These are phyloP conservation scores for Tolypocladium ovalisporum DNA, from an alignment of 2,329 filamentous ascomycete genomes.

Conservation along the genomic window DNA sequence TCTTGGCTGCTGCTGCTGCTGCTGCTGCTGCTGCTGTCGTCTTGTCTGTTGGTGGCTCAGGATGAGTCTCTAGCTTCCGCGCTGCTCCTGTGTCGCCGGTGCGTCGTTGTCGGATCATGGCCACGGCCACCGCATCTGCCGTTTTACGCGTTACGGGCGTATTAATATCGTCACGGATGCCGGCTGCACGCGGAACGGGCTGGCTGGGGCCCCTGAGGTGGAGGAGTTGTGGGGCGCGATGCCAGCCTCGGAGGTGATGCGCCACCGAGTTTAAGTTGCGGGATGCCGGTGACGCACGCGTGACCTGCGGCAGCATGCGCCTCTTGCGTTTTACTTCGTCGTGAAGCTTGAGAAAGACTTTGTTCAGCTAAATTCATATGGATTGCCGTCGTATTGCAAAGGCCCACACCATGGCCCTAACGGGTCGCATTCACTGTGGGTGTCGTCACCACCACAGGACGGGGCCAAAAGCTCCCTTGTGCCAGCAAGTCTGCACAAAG, in stretches of 20 bases:
- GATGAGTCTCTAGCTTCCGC: neutral
- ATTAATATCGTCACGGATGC: neutral
- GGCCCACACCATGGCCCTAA: neutral
- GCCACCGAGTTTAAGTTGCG: neutral
- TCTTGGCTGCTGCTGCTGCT: neutral
- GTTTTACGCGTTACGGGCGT: neutral
- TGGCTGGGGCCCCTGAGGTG: neutral
- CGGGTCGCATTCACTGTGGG: neutral
- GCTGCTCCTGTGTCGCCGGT: neutral
- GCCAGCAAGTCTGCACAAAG: neutral
- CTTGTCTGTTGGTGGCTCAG: no score
- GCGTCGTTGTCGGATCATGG: slow-evolving; percentile 19
- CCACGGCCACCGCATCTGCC: neutral
- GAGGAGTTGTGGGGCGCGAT: neutral
- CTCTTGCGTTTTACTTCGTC: neutral
- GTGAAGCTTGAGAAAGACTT: neutral
- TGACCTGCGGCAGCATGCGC: neutral
- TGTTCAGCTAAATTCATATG: no score
- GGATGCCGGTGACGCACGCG: neutral
- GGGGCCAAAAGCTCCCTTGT: neutral
- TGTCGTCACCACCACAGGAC: neutral
- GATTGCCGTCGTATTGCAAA: neutral
- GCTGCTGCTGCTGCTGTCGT: neutral
- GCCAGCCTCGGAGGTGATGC: neutral
- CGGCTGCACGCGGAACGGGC: neutral